These are phyloP conservation scores for Diospyros lotus DNA, from an alignment of 148 eudicot genomes.

Conservation along the genomic window DNA sequence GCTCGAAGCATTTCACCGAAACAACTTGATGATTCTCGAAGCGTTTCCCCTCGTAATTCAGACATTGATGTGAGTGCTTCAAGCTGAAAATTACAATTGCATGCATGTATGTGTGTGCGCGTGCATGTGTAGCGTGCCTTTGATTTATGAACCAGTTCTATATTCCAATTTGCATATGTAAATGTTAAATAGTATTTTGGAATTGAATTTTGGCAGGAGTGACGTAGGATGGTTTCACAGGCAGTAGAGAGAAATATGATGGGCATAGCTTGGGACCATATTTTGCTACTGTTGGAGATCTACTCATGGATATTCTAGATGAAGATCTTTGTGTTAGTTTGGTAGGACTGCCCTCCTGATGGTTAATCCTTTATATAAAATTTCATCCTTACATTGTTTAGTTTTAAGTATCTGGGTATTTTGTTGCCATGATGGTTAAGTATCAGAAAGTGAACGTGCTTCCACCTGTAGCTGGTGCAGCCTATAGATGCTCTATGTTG, in stretches of 20 bases:
- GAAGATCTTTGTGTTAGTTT: slow-evolving; percentile 19
- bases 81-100: not conserved
- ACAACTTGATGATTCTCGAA: slow-evolving; percentile 25
- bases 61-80: slow-evolving; percentile 32
- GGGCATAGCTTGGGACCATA: not conserved
- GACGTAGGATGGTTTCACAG: slow-evolving; percentile 9
- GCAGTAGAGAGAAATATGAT: not conserved
- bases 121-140: too few relatives aligned
- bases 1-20: slow-evolving; percentile 35
- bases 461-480: slow-evolving; percentile 19
- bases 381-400: slow-evolving; percentile 6
- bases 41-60: slow-evolving; percentile 33
- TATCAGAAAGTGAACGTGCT: slow-evolving; percentile 3
- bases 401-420: not conserved
- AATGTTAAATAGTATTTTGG: slow-evolving; percentile 4
- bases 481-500: slow-evolving; percentile 7
- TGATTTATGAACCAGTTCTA: not conserved
- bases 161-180: too few relatives aligned
- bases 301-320: slow-evolving; percentile 4
- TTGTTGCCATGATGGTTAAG: not conserved
- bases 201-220: slow-evolving; percentile 28
- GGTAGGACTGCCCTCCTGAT: slow-evolving; percentile 27
- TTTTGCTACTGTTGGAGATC: not conserved
- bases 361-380: slow-evolving; percentile 1
- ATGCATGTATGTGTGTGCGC: not conserved